Base-by-base conservation (phyloP, 2,329 filamentous ascomycete genomes). In the Hymenotorrendiella dingleyae region DNA sequence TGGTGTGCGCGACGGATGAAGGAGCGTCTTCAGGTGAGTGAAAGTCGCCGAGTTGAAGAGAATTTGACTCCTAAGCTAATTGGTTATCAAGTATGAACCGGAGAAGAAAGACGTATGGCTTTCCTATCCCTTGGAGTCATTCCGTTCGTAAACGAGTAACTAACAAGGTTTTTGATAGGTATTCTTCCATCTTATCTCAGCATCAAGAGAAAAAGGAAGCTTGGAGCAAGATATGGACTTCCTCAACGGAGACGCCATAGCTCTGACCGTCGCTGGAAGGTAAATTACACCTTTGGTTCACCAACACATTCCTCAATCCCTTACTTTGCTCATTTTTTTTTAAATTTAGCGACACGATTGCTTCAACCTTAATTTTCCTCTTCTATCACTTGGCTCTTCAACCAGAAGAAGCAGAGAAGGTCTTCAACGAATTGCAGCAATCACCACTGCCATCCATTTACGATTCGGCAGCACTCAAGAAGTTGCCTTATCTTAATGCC, bases 401-500 rank as follows among this genome's bases (percentile, higher is more conserved):
- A 7, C 20, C 20, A 36, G 6, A 14, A 10, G 6, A 12, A 10
- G 6, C 7, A n/a, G 35, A 36, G n/a, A 23, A 26, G 20, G 11
- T 36, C 35, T 14, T 6, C 6, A 12, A 10, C 6, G 35, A 36
- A 36, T 7, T 36, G 6, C 12, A 36, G 12, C 6, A 11, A 8
- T n/a, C n/a, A n/a, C n/a, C n/a, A n/a, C 6, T 36, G 8, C 8
- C 11, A 3, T 9, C 9, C 14, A 9, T 12, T 26, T 23, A 11
- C 12, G 35, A 36, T 10, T 14, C 14, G 3, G 21, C 10, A n/a
- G 19, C 6, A 4, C 35, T 36, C 7, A 6, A 17, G 21, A 17
- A 11, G n/a, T 22, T 36, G 2, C 63, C 57, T 12, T 36, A 40
- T 9, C 56, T 67, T 11, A 51, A 61, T 24, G 65, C 59, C 4